Base-by-base conservation (phyloP, 495 filamentous ascomycete species). In the Podospora australis region DNA sequence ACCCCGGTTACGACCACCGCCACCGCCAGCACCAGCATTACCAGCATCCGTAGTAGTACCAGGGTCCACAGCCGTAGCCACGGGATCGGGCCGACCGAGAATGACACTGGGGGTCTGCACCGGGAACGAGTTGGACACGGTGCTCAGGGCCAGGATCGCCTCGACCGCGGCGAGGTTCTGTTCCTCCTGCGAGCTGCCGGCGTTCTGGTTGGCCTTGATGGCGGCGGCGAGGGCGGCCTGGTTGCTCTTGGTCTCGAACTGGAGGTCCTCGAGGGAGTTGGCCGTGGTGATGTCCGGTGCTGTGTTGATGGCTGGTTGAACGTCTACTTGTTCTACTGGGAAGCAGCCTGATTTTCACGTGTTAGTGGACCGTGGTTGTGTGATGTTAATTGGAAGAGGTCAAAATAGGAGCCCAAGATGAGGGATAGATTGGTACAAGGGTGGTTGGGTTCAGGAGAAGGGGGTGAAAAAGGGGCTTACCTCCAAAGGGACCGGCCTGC, bases 401-500 rank as follows among this genome's bases (percentile, higher is more conserved):
- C 6, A 10, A 14, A 3, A 36, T 16, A 36, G n/a, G n/a, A n/a
- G n/a, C n/a, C n/a, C n/a, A n/a, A n/a, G n/a, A n/a, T n/a, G n/a
- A n/a, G n/a, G n/a, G n/a, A n/a, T n/a, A n/a, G n/a, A n/a, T n/a
- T n/a, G n/a, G n/a, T n/a, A n/a, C n/a, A n/a, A n/a, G n/a, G n/a
- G n/a, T n/a, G n/a, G n/a, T n/a, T n/a, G n/a, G n/a, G n/a, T n/a
- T n/a, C n/a, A n/a, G 13, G 19, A 20, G 35, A 19, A 29, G 41
- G 21, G 6, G 53, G 58, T 14, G 7, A 28, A 14, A 11, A 24
- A 25, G 26, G 46, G 11, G 69, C 71, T 14, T 25, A 43, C 40
- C 49, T 39, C 78, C 78, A 54, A 81, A 82, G 1, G 78, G 77
- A 0, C 77, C 78, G 0, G 78, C 77, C 9, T 70, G 62, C 8